Base-by-base conservation (phyloP, 179 eudicot species). In the Nepenthes alata region DNA sequence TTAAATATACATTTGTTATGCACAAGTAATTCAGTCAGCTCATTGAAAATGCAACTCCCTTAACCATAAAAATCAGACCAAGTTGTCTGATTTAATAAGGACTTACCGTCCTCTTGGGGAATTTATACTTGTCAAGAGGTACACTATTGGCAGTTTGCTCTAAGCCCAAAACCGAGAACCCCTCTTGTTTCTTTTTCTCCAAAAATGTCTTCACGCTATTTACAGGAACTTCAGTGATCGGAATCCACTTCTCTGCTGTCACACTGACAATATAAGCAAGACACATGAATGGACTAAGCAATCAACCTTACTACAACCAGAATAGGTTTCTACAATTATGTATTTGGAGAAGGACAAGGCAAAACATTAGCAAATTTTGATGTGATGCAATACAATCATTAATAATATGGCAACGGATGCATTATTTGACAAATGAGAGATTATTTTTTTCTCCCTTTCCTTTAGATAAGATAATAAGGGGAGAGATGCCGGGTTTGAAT, bases 181-280 rank as follows among this genome's bases (percentile, higher is more conserved):
- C 98, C 52, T 89, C 90, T 53, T 69, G 72, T 74, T 86, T 89
- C 87, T 93, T 89, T 67, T 84, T 85, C 79, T 86, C 87, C 74
- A 93, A 74, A 77, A 74, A 93, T 47, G 61, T 77, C 72, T 80
- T 89, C 77, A 93, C 72, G 72, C 78, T 83, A 60, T 73, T 66
- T 14, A 79, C 85, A 2, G 95, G 97, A 63, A 93, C 94, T 77
- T 93, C 98, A 35, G 79, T 61, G 37, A 87, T 74, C 48, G 98
- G 98, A 57, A 93, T 75, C 98, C 98, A 93, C 75, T 89, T 89
- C 69, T 89, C 97, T 56, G 98, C 98, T 11, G 97, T 93, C 75
- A 93, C 97, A 75, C 98, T 91, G 81, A 57, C 51, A 65, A 67
- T 34, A 68, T 35, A 61, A 66, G 54, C 48, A 57, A 63, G 4